phyloP scores from a whole-genome alignment of 2,329 filamentous ascomycete genomes.

The Fusarium sp. region DNA sequence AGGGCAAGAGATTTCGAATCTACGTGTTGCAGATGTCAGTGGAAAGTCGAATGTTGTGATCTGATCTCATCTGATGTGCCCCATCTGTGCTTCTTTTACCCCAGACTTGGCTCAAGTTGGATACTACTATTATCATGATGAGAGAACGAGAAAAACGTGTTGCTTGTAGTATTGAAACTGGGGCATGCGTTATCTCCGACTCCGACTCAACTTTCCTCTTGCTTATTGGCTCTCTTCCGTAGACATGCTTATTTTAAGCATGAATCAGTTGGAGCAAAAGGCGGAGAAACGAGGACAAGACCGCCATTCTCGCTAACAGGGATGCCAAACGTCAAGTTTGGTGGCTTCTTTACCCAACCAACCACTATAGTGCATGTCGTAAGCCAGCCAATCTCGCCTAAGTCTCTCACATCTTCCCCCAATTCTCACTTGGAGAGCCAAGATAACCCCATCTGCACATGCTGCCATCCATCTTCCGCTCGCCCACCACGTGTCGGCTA shows the following conservation, averaged over 20 bases:
- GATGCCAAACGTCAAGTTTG: not conserved
- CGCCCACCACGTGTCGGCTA: conserved; percentile 25
- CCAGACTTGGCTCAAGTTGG: not conserved
- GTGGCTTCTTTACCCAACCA: not conserved
- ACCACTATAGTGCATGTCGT: not conserved
- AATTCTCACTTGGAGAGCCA: conserved; percentile 1
- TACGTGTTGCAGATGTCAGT: not conserved
- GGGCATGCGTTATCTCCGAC: not conserved
- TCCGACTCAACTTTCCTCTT: not conserved
- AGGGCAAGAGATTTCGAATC: not conserved
- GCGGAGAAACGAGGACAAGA: conserved; percentile 12
- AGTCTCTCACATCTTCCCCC: not conserved
- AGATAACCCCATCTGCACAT: conserved; percentile 6
- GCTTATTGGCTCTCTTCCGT: not conserved
- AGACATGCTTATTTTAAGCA: conserved; percentile 24
- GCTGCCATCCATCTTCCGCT: conserved; percentile 21
- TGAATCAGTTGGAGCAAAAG: conserved; percentile 24
- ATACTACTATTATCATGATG: not conserved
- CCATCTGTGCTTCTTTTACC: conserved; percentile 10
- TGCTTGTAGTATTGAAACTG: not conserved
- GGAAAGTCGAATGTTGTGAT: conserved; percentile 20
- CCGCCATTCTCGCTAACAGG: not conserved
- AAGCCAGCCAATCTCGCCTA: conserved; percentile 13
- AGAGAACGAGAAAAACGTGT: too few species aligned
- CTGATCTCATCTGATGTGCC: conserved; percentile 29